A percentile compares a stretch with the other conserved stretches of the same genome.
These are phyloP conservation scores for Punica granatum DNA, from an alignment of 345 rosid genomes.

Conservation along the genomic window DNA sequence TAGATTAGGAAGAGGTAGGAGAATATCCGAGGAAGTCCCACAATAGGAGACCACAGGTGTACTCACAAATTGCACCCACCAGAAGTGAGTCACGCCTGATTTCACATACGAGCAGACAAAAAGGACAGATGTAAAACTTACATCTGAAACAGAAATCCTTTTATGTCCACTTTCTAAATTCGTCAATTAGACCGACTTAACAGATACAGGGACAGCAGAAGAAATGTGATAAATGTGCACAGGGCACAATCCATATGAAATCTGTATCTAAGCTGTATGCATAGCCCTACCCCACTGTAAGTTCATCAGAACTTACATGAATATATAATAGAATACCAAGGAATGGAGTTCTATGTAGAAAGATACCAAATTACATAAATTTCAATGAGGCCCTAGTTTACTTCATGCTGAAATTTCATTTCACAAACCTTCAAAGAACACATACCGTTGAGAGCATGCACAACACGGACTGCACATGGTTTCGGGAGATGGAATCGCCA, in stretches of 20 bases:
- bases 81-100: not conserved
- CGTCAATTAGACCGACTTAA: no score
- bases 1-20: not conserved
- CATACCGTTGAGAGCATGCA: slow-evolving; percentile 9
- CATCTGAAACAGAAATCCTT: not conserved
- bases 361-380: no score
- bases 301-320: no score
- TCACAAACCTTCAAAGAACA: not conserved
- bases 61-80: not conserved
- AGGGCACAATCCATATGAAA: not conserved
- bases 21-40: not conserved
- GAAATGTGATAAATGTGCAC: no score
- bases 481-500: slow-evolving; percentile 2
- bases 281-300: no score
- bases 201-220: no score
- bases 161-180: no score
- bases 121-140: not conserved
- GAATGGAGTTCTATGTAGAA: no score
- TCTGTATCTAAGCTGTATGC: not conserved
- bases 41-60: not conserved
- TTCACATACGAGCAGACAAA: not conserved
- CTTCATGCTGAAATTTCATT: not conserved
- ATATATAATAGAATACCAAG: no score
- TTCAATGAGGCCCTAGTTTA: not conserved
- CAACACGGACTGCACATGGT: slow-evolving; percentile 9